Conservation (phyloP, 2,329 filamentous ascomycete genomes). For the Diaporthe caulivora region DNA sequence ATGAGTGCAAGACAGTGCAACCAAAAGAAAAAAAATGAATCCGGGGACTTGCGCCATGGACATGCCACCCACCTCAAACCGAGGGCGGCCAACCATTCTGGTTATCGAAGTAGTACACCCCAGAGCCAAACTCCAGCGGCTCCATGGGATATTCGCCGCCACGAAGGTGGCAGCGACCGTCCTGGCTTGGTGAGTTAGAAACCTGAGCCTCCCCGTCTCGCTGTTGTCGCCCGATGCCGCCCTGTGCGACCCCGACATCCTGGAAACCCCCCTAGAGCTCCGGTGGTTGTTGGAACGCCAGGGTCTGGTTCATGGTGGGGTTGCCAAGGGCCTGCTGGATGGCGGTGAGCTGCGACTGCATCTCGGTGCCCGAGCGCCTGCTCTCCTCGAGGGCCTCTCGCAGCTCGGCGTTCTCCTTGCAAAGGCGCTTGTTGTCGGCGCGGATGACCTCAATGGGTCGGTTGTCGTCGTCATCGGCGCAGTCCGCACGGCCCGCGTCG, state of each 20-base stretch:
- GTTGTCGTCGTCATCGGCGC: neutral
- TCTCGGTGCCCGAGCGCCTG: slow-evolving; percentile 57
- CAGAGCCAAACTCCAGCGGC: neutral
- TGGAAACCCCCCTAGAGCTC: slow-evolving; percentile 20
- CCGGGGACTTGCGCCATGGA: neutral
- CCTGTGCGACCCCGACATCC: slow-evolving; percentile 4
- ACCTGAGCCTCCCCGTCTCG: no score
- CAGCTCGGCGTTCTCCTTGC: slow-evolving; percentile 73
- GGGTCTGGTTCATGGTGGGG: slow-evolving; percentile 30
- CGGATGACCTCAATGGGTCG: slow-evolving; percentile 63
- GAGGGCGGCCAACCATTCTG: neutral
- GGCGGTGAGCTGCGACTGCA: slow-evolving; percentile 63
- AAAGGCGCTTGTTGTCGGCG: slow-evolving; percentile 75
- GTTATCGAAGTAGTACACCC: neutral
- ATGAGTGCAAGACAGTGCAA: neutral
- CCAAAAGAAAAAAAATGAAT: neutral
- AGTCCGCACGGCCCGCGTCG: neutral
- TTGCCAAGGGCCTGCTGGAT: slow-evolving; percentile 56
- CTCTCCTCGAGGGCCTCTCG: slow-evolving; percentile 63
- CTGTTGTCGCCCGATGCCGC: neutral
- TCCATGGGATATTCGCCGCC: neutral
- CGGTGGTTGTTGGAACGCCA: slow-evolving; percentile 29
- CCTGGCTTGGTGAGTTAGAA: no score
- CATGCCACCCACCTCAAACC: neutral
- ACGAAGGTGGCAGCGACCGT: no score